A percentile compares a stretch with the other conserved stretches of the same genome.
These are phyloP conservation scores for Eimeria sp. DNA, from an alignment of 169 alveolate genomes.

Conservation along the genomic window DNA sequence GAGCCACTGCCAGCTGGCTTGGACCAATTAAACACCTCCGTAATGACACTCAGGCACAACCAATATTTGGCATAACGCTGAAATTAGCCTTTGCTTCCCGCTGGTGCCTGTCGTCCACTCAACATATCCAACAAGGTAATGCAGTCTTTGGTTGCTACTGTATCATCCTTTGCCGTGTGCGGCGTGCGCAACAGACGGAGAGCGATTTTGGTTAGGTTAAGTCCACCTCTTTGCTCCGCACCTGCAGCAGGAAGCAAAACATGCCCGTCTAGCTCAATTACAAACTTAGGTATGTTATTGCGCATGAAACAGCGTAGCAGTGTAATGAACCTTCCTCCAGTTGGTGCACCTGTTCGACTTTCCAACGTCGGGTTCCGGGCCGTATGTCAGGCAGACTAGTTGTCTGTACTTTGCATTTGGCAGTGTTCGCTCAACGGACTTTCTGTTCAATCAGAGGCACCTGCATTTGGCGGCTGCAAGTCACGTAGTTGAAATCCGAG, in stretches of 20 bases:
- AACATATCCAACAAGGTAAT: too few species aligned
- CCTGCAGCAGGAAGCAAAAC: neutral
- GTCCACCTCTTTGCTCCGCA: neutral
- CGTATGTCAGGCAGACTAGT: neutral
- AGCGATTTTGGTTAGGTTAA: too few species aligned
- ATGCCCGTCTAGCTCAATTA: neutral
- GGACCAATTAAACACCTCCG: too few species aligned
- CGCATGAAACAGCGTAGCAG: neutral
- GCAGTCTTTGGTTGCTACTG: too few species aligned
- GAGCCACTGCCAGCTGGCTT: too few species aligned
- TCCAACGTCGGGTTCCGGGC: too few species aligned
- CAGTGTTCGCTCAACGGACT: neutral
- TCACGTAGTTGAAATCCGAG: neutral
- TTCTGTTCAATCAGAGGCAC: neutral
- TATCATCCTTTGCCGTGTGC: too few species aligned
- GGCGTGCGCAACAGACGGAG: too few species aligned
- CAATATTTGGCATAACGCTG: too few species aligned
- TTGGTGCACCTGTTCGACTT: neutral
- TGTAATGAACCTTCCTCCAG: neutral
- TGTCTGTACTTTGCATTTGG: neutral
- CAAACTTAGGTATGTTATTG: neutral
- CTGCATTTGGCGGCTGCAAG: neutral
- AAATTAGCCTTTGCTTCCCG: too few species aligned
- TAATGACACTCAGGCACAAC: too few species aligned
- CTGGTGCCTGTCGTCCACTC: too few species aligned